Percentiles rank a stretch among this genome's conserved stretches.
These are phyloP conservation scores for Candida pseudoviswanathii DNA, from an alignment of 1,139 yeast genomes.

Conservation along the genomic window DNA sequence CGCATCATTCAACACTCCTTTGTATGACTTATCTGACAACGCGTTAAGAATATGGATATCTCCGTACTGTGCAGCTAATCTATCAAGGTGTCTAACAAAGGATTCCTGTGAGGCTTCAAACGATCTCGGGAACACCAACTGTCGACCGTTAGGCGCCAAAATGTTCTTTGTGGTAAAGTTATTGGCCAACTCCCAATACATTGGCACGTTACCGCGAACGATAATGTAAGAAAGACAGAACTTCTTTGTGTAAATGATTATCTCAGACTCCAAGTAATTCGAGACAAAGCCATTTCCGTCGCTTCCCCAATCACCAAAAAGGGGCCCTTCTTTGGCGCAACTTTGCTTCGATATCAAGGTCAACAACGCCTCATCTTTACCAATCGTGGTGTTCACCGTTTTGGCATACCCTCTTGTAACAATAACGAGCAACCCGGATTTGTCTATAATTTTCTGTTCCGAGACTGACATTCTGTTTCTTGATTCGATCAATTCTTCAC, in stretches of 20 bases:
- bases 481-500: conserved; percentile 59
- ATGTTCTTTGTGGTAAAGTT: conserved; percentile 38
- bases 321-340: conserved; percentile 58
- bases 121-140: conserved; percentile 56
- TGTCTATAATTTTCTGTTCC: conserved; percentile 56
- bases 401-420: conserved; percentile 69
- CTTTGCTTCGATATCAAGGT: conserved; percentile 71
- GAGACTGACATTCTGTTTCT: conserved; percentile 53
- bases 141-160: conserved; percentile 46
- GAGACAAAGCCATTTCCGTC: conserved; percentile 74
- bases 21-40: conserved; percentile 39
- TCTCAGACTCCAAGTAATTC: conserved; percentile 67
- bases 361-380: conserved; percentile 44
- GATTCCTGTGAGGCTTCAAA: conserved; percentile 68
- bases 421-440: conserved; percentile 58
- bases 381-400: conserved; percentile 51
- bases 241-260: conserved; percentile 55
- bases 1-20: conserved; percentile 34
- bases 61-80: conserved; percentile 58
- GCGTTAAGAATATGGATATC: conserved; percentile 62
- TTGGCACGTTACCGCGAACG: conserved; percentile 69
- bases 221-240: conserved; percentile 61
- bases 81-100: conserved; percentile 64
- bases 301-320: conserved; percentile 69
- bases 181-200: conserved; percentile 61